Evolutionary conservation across 75 land plant species (phyloP), one percentile per base, ranked within the genome.

Genomic region (Sequoiadendron giganteum): DNA sequence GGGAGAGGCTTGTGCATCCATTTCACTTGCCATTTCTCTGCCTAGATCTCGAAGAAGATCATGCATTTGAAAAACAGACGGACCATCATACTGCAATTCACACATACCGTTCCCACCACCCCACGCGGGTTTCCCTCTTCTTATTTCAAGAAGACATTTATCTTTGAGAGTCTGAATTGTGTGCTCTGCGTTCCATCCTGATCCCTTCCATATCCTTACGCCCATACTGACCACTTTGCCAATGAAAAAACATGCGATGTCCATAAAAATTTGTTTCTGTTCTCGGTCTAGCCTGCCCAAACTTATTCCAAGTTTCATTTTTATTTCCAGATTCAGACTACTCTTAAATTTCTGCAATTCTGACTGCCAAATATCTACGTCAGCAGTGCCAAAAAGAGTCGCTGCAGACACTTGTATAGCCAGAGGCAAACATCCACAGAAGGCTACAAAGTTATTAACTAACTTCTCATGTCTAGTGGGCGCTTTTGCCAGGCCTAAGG

Each of bases 221-320:
- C 43, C 81, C 45, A 40, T 38, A 78, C 36, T 36, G 7, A 3
- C 38, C 14, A 13, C 5, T 39, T 78, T 36, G 14, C 81, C 81
- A 16, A 78, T 39, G 81, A 78, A 78, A 40, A 78, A 78, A 40
- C 81, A 78, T 34, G 81, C 28, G 21, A 78, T 78, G 25, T 78
- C 81, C 36, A 38, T 16, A 36, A 78, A 78, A 15, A 78, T 18
- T 5, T 78, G 15, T 16, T 40, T 78, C 19, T 78, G 19, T 14
- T 78, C 43, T 19, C 25, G 16, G 16, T 78, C 42, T 3, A 78
- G 81, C 14, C 43, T 21, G 0, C 38, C 81, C 15, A 32, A 78
- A 39, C 81, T 78, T 16, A 78, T 78, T 3, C 38, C 16, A 38
- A 78, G 45, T 40, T 8, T 78, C 43, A 1, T 5, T 8, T 15